Percentiles rank a stretch among this genome's conserved stretches.
Evolutionary conservation across 78 protist species (phyloP).

Genomic region (Guillardia theta): DNA sequence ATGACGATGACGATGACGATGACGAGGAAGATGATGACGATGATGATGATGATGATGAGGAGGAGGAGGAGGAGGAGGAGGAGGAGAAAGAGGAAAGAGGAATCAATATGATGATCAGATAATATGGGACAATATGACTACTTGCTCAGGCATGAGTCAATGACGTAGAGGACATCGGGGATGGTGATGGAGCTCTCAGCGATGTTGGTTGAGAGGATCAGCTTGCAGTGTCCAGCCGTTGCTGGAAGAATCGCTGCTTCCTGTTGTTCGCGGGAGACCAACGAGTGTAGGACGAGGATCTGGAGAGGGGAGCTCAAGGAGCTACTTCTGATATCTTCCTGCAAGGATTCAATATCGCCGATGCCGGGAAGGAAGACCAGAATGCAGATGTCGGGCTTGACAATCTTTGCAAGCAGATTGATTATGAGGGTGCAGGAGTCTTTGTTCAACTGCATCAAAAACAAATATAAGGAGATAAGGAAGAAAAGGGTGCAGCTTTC

Average conservation of each 20-base stretch:
- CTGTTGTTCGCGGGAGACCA: background rate
- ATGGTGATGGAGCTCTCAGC: slow-evolving; percentile 39
- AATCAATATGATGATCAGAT: no score
- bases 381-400: background rate
- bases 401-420: background rate
- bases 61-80: no score
- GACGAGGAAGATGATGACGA: background rate
- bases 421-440: background rate
- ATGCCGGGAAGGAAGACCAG: slow-evolving; percentile 2
- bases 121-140: no score
- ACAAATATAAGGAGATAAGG: background rate
- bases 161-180: slow-evolving; percentile 6
- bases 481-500: background rate
- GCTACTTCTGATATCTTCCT: background rate
- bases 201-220: slow-evolving; percentile 20
- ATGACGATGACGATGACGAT: background rate
- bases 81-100: no score
- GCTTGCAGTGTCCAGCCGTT: background rate
- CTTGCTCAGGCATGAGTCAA: background rate
- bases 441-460: background rate
- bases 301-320: background rate
- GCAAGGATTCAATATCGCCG: background rate
- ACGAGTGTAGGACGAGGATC: background rate
- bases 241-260: background rate
- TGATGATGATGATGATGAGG: no score